Percentiles rank a stretch among this genome's conserved stretches.
Conservation (phyloP, 345 rosid genomes). For the Salix purpurea region DNA sequence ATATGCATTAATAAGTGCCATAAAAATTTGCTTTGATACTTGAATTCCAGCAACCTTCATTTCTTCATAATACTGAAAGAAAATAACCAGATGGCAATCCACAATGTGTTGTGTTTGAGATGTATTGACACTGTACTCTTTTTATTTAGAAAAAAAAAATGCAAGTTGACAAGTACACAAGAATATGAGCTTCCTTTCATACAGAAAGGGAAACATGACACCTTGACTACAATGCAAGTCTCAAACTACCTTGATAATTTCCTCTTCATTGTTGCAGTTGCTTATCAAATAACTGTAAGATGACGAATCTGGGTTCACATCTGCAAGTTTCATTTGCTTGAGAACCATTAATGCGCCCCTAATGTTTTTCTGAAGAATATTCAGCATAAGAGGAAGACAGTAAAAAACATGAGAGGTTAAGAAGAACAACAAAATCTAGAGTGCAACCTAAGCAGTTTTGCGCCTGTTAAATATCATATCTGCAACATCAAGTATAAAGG, state of each 20-base stretch:
- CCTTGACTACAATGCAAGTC: background rate
- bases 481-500: background rate
- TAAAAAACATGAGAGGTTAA: background rate
- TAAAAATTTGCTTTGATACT: constrained; percentile 52
- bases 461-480: background rate
- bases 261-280: constrained; percentile 49
- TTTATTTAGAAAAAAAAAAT: background rate
- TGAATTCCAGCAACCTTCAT: constrained; percentile 38
- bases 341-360: constrained; percentile 46
- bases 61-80: constrained; percentile 52
- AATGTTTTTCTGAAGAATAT: constrained; percentile 52
- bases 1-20: constrained; percentile 75
- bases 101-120: background rate
- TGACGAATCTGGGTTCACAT: constrained; percentile 66
- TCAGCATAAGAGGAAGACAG: background rate
- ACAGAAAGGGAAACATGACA: background rate
- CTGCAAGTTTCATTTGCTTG: constrained; percentile 63
- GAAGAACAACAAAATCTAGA: background rate
- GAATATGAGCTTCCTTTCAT: background rate
- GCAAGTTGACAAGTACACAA: background rate
- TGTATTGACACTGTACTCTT: background rate
- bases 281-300: constrained; percentile 65
- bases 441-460: background rate
- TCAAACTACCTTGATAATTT: constrained; percentile 56
- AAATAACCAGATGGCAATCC: background rate